Conservation (phyloP, 371 early-diverging fungal species). For the Amoeboaphelidium protococcarum region DNA sequence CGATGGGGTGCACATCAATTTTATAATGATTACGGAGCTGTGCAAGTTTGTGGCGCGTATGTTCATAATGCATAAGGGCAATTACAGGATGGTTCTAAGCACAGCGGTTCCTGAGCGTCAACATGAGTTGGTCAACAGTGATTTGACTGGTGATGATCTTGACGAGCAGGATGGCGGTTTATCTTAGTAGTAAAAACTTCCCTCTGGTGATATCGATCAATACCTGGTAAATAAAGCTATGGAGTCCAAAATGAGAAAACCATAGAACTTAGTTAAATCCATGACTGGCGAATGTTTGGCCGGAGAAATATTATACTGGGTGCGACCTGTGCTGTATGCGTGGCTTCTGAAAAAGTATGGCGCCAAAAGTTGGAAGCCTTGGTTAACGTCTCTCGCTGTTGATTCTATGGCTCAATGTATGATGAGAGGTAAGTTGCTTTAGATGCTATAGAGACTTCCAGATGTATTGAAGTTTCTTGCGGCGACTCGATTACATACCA, state of each 20-base stretch:
- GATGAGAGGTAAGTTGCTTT: conserved; percentile 1
- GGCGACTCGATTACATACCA: neutral
- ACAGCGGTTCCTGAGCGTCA: conserved; percentile 39
- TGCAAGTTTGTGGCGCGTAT: conserved; percentile 36
- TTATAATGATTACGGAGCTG: conserved; percentile 34
- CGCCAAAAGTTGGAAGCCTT: conserved; percentile 49
- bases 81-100: conserved; percentile 31
- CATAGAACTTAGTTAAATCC: conserved; percentile 33
- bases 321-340: conserved; percentile 55
- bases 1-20: conserved; percentile 28
- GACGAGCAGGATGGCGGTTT: neutral
- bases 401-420: conserved; percentile 28
- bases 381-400: conserved; percentile 42
- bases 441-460: neutral
- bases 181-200: neutral
- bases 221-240: conserved; percentile 4
- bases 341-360: conserved; percentile 37
- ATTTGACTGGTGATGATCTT: neutral
- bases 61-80: conserved; percentile 23
- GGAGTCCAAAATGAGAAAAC: conserved; percentile 13
- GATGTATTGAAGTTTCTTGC: neutral
- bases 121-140: conserved; percentile 30
- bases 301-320: conserved; percentile 50
- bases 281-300: conserved; percentile 23
- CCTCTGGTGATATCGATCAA: neutral